Conservation (phyloP, 2,329 filamentous ascomycete genomes). For the Colletotrichum karsti region DNA sequence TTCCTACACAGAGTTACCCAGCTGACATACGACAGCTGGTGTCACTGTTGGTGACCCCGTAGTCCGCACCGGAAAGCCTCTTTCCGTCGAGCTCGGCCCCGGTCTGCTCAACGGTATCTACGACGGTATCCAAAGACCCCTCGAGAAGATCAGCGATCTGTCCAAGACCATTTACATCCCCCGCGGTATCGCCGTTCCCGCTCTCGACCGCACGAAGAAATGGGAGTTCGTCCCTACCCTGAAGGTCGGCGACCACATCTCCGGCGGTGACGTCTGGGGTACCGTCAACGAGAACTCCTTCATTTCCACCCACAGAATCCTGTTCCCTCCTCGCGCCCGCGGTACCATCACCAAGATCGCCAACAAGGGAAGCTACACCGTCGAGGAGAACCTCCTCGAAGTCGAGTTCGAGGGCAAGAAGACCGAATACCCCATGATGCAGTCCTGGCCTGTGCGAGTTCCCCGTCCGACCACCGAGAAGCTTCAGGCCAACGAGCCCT, state of each 20-base stretch:
- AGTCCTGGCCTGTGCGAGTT: constrained; percentile 97
- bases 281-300: constrained; percentile 96
- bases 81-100: constrained; percentile 96
- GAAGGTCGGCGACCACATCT: constrained; percentile 97
- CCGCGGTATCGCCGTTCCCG: constrained; percentile 87
- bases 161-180: constrained; percentile 97
- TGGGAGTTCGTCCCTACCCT: constrained; percentile 94
- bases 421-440: constrained; percentile 97
- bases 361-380: constrained; percentile 90
- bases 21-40: constrained; percentile 69
- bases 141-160: constrained; percentile 81
- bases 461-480: constrained; percentile 93
- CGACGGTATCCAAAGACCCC: constrained; percentile 96
- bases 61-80: constrained; percentile 87
- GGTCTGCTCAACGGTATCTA: constrained; percentile 99
- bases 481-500: constrained; percentile 86
- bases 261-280: constrained; percentile 95
- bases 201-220: constrained; percentile 89
- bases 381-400: constrained; percentile 92
- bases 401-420: constrained; percentile 97
- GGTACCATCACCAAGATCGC: constrained; percentile 94
- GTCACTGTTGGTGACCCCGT: constrained; percentile 97
- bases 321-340: constrained; percentile 87
- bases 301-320: constrained; percentile 90
- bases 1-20: neutral